Base-by-base conservation (phyloP, 345 rosid genomes). In the Viola odorata region DNA sequence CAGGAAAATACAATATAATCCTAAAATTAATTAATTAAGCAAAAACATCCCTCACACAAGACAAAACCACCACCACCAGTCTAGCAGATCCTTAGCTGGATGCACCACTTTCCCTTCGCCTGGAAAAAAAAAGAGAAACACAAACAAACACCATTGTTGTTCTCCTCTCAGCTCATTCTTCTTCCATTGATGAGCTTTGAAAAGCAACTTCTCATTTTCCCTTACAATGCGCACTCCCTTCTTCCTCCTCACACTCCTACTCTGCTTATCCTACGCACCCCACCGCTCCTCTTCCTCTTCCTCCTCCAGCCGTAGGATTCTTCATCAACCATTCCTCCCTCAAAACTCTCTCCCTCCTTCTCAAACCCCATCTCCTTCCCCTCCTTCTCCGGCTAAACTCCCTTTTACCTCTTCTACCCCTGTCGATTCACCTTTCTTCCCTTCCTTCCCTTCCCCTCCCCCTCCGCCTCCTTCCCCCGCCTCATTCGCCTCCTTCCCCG, bases 71-170 rank as follows among this genome's bases (percentile, higher is more conserved):
- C 32, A 23, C 32, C 2, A 47, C 37, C 56, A 65, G n/a, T n/a
- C 66, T 83, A 78, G 86, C 80, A 64, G 82, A 79, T 79, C 77
- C 91, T 85, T 84, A 90, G 97, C 97, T 90, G 97, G 85, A 85
- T 85, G 73, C 81, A 64, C 53, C 79, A 41, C 53, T 54, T 40
- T 37, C 41, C 6, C 48, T 60, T 45, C 39, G 45, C 36, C 37
- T 17, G 16, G 5, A 59, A 10, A 37, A 5, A 5, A 32, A 16
- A 0, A 15, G 17, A 0, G 45, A 50, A 44, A 61, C 42, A 5
- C n/a, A 39, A 51, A 75, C 81, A 83, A 69, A 88, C 85, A 84
- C 78, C 62, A 58, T 1, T 54, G 53, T 38, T 50, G n/a, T 55
- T 6, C n/a, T n/a, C n/a, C n/a, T n/a, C n/a, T n/a, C n/a, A n/a